Percentiles rank a stretch among this genome's conserved stretches.
Conservation (phyloP, 106 monocot genomes). For the Triglochin maritima region DNA sequence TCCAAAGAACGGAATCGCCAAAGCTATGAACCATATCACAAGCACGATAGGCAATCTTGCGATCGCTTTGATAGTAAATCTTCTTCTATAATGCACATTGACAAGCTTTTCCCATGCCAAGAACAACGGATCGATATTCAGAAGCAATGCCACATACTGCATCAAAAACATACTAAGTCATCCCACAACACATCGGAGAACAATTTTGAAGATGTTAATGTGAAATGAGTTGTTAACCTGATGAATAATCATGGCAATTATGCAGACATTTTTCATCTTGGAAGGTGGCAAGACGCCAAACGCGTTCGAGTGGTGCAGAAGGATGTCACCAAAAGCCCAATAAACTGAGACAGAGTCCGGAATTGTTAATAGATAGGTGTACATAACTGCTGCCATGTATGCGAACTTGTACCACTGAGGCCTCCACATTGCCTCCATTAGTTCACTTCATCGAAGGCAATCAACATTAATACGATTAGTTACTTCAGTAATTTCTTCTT, state of each 20-base stretch:
- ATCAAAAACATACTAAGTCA: too few species aligned
- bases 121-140: slow-evolving; percentile 10
- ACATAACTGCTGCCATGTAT: slow-evolving; percentile 6
- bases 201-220: too few species aligned
- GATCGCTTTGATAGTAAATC: slow-evolving; percentile 7
- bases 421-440: slow-evolving; percentile 16
- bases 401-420: slow-evolving; percentile 12
- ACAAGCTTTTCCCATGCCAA: slow-evolving; percentile 19
- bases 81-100: slow-evolving; percentile 5
- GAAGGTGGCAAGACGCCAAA: slow-evolving; percentile 6
- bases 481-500: too few species aligned
- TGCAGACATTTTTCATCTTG: slow-evolving; percentile 4
- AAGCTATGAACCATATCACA: too few species aligned
- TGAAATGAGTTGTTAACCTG: too few species aligned
- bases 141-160: slow-evolving; percentile 10
- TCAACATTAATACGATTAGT: too few species aligned
- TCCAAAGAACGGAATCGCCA: slow-evolving; percentile 16
- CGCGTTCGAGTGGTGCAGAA: slow-evolving; percentile 8
- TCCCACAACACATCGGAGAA: too few species aligned
- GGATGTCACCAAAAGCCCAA: slow-evolving; percentile 13
- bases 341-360: slow-evolving; percentile 12
- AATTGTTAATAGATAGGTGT: slow-evolving; percentile 13
- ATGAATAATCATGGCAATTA: slow-evolving; percentile 9
- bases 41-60: slow-evolving; percentile 10
- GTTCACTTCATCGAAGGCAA: too few species aligned